Conservation (phyloP, 257 asterid genomes). For the Solanum pennellii region DNA sequence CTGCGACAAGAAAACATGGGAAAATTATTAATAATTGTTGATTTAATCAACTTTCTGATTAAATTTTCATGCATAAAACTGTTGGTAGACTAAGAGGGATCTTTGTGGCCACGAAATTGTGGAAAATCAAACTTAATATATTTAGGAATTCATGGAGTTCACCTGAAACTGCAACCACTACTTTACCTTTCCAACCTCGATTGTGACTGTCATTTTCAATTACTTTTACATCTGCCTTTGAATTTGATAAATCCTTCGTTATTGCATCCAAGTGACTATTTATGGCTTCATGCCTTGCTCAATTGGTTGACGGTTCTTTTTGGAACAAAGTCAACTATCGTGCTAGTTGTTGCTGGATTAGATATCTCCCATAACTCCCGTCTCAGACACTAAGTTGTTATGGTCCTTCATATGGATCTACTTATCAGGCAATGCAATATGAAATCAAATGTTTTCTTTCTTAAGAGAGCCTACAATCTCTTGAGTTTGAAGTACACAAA, state of each 20-base stretch:
- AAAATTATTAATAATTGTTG: not conserved
- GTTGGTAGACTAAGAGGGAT: not conserved
- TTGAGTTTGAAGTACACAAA: not conserved
- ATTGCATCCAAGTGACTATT: not conserved
- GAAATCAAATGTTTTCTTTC: not conserved
- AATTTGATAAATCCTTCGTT: not conserved
- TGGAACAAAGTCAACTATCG: not conserved
- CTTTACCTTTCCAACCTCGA: not conserved
- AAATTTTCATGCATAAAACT: not conserved
- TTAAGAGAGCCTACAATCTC: not conserved
- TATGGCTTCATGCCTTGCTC: not conserved
- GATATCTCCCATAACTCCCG: not conserved
- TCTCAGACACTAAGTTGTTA: not conserved
- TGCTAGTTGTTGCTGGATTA: not conserved
- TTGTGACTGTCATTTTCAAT: not conserved
- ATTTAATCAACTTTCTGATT: too few relatives aligned
- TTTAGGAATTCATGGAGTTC: not conserved
- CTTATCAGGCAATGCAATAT: not conserved
- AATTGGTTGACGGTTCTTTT: not conserved
- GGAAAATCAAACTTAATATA: not conserved
- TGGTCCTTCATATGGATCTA: not conserved
- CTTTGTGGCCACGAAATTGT: fast-evolving
- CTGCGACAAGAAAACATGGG: not conserved
- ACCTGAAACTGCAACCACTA: not conserved
- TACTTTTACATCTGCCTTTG: not conserved